A percentile compares a stretch with the other conserved stretches of the same genome.
Conservation (phyloP, 441 rosid genomes). For the Bocquillonia castaneifolia region DNA sequence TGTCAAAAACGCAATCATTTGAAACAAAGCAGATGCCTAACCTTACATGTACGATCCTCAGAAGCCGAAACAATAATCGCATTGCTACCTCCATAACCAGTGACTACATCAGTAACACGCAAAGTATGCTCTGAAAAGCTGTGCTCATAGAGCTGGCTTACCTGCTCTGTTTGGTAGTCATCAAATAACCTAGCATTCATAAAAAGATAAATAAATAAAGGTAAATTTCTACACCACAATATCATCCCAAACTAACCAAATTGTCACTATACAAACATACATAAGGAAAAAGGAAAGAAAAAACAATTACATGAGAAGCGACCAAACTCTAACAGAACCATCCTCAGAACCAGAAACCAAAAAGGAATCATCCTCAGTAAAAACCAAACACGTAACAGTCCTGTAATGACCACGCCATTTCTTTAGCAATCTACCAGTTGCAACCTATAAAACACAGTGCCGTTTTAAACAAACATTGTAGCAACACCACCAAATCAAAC, state of each 20-base stretch:
- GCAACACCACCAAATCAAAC: neutral
- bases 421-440: conserved; percentile 68
- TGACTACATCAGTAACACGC: conserved; percentile 63
- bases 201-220: conserved; percentile 21
- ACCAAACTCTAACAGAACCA: conserved; percentile 78
- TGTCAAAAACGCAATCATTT: neutral
- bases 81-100: conserved; percentile 68
- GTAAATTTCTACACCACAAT: neutral
- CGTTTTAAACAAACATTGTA: neutral
- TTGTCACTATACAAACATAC: neutral
- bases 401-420: conserved; percentile 84
- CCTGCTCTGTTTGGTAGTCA: conserved; percentile 47
- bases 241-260: neutral
- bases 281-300: neutral
- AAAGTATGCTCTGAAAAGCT: conserved; percentile 56
- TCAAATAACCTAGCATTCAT: conserved; percentile 65
- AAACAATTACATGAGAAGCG: conserved; percentile 50
- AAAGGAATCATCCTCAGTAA: conserved; percentile 70
- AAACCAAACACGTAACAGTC: conserved; percentile 66
- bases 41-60: conserved; percentile 86
- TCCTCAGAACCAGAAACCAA: conserved; percentile 80
- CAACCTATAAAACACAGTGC: conserved; percentile 43
- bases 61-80: conserved; percentile 75
- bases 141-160: conserved; percentile 51
- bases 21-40: conserved; percentile 24